phyloP scores from a whole-genome alignment of 2,329 filamentous ascomycete genomes.

The Diatrype stigma region DNA sequence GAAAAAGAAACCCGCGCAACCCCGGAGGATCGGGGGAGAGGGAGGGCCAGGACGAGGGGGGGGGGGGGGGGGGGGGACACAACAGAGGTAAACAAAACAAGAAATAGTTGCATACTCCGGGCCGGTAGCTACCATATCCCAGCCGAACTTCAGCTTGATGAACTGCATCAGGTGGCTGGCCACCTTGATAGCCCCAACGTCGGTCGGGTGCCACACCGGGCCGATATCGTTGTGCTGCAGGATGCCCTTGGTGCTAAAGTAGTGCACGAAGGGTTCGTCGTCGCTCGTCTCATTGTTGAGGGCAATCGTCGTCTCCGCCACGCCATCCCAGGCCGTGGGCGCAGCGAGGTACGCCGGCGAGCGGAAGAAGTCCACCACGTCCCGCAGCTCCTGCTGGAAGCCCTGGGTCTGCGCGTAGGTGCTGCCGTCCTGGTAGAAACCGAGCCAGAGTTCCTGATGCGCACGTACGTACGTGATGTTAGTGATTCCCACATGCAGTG shows the following conservation, averaged over 20 bases:
- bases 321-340: slow-evolving; percentile 35
- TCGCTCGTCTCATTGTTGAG: slow-evolving; percentile 19
- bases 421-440: slow-evolving; percentile 48
- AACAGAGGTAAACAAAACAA: slow-evolving; percentile 11
- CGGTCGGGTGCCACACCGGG: slow-evolving; percentile 56
- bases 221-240: slow-evolving; percentile 59
- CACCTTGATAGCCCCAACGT: slow-evolving; percentile 58
- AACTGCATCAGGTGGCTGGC: slow-evolving; percentile 57
- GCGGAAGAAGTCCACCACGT: slow-evolving; percentile 50
- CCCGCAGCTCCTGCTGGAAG: slow-evolving; percentile 46
- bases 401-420: slow-evolving; percentile 42
- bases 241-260: slow-evolving; percentile 58
- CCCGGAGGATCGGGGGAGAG: too few relatives aligned
- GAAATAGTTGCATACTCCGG: slow-evolving; percentile 41
- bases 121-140: slow-evolving; percentile 51
- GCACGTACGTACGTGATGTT: neutral
- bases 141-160: slow-evolving; percentile 51
- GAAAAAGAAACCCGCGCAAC: too few relatives aligned
- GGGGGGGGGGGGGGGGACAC: slow-evolving; percentile 12
- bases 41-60: neutral
- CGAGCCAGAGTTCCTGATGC: slow-evolving; percentile 37
- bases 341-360: slow-evolving; percentile 36
- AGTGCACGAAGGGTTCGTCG: slow-evolving; percentile 49
- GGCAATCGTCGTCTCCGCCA: slow-evolving; percentile 31
- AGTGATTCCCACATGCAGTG: neutral